Conservation (phyloP, 2,329 filamentous ascomycete genomes). For the Rhinocladiella mackenziei region DNA sequence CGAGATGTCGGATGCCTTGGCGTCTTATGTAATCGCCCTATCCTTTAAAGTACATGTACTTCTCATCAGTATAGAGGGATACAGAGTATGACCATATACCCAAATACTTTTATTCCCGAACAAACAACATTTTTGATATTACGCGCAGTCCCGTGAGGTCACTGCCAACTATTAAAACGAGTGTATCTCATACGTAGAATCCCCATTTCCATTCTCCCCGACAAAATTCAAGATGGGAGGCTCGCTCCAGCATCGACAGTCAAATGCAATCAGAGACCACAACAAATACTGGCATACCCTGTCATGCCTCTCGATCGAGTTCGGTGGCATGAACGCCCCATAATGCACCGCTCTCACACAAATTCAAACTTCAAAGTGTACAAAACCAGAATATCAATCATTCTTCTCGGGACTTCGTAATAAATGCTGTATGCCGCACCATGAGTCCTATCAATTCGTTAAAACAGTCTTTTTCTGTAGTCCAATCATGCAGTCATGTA, state of each 20-base stretch:
- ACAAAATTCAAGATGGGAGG: conserved; percentile 7
- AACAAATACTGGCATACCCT: conserved; percentile 10
- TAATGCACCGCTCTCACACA: conserved; percentile 12
- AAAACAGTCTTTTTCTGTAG: conserved; percentile 29
- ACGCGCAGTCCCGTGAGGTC: conserved; percentile 8
- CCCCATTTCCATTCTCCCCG: conserved; percentile 10
- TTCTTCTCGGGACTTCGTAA: conserved; percentile 22
- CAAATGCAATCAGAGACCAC: conserved; percentile 10
- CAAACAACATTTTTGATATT: conserved; percentile 1
- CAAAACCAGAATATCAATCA: conserved; percentile 22
- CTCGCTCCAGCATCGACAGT: conserved; percentile 14
- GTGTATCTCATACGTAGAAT: conserved; percentile 24
- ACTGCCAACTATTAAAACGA: conserved; percentile 24
- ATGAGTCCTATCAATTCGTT: conserved; percentile 25
- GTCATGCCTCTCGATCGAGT: conserved; percentile 7
- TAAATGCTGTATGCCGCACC: conserved; percentile 27
- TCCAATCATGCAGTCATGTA: conserved; percentile 30
- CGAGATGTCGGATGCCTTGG: conserved; percentile 7
- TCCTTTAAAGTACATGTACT: too few relatives aligned
- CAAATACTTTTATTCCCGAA: too few relatives aligned
- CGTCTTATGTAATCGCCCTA: conserved; percentile 6
- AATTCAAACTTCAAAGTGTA: conserved; percentile 21
- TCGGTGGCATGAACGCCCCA: conserved; percentile 11
- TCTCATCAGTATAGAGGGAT: too few relatives aligned
- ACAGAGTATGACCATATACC: too few relatives aligned